Percentiles rank a stretch among this genome's conserved stretches.
Conservation (phyloP, 2,329 filamentous ascomycete genomes). For the Bipolaris gigantea region DNA sequence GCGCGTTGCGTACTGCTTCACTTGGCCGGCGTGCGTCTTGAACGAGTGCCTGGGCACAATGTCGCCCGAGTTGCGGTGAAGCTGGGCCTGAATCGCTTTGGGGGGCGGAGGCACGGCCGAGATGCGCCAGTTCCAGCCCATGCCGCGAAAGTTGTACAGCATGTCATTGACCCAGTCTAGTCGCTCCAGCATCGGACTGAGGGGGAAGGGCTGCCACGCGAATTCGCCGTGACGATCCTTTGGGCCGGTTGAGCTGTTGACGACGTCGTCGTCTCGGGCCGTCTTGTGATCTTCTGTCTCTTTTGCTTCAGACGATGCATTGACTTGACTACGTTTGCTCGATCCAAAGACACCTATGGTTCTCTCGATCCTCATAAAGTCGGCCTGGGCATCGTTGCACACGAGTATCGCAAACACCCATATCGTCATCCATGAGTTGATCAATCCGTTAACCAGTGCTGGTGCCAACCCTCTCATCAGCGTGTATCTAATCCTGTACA, state of each 20-base stretch:
- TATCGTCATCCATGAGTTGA: constrained; percentile 57
- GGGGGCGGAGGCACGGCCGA: constrained; percentile 52
- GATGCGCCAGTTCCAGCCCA: constrained; percentile 63
- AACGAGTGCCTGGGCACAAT: constrained; percentile 20
- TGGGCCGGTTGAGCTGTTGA: constrained; percentile 29
- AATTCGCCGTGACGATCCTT: constrained; percentile 43
- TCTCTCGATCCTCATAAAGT: constrained; percentile 60
- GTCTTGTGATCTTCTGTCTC: neutral
- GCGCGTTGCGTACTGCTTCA: constrained; percentile 42
- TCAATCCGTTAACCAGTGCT: constrained; percentile 59
- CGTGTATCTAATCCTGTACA: constrained; percentile 49
- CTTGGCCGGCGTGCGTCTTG: constrained; percentile 38
- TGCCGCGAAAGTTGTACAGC: constrained; percentile 60
- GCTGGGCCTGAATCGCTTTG: constrained; percentile 44
- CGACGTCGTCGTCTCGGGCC: constrained; percentile 8
- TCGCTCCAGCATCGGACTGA: constrained; percentile 52
- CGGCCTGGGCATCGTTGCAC: constrained; percentile 57
- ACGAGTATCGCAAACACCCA: constrained; percentile 58
- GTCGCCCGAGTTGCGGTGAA: constrained; percentile 34
- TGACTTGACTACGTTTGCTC: neutral
- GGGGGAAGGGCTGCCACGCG: constrained; percentile 59
- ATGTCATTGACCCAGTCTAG: constrained; percentile 62
- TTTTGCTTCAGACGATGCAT: neutral
- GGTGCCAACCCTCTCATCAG: constrained; percentile 55
- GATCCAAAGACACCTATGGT: constrained; percentile 29